A percentile compares a stretch with the other conserved stretches of the same genome.
These are phyloP conservation scores for Pythium grandisporangium DNA, from an alignment of 352 stramenopile genomes.

Conservation along the genomic window DNA sequence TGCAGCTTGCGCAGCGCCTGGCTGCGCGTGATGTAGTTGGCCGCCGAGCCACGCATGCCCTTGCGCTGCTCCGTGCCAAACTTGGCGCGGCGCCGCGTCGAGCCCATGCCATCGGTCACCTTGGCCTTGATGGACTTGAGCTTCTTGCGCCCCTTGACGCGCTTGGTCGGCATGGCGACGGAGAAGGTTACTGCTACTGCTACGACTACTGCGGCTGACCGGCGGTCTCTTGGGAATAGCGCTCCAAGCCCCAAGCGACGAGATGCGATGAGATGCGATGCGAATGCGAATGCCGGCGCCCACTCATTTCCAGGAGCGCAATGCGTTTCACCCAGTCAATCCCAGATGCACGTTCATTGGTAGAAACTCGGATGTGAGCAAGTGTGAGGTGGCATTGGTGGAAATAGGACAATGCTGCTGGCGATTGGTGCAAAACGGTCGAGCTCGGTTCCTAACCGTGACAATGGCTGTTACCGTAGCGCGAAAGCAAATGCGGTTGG, in stretches of 20 bases:
- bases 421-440: slow-evolving; percentile 1
- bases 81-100: slow-evolving; percentile 72
- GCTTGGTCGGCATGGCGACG: slow-evolving; percentile 71
- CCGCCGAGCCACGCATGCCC: slow-evolving; percentile 66
- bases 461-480: slow-evolving; percentile 5
- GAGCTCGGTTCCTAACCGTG: too few relatives aligned
- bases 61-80: slow-evolving; percentile 83
- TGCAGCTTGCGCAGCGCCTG: slow-evolving; percentile 93
- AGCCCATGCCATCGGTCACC: slow-evolving; percentile 77
- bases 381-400: slow-evolving; percentile 7
- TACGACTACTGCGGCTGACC: too few relatives aligned
- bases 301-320: slow-evolving; percentile 8
- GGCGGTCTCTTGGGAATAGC: too few relatives aligned
- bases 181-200: not conserved
- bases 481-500: too few relatives aligned
- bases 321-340: slow-evolving; percentile 26
- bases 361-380: slow-evolving; percentile 9
- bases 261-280: too few relatives aligned
- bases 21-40: slow-evolving; percentile 95
- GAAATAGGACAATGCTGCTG: slow-evolving; percentile 3
- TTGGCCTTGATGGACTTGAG: slow-evolving; percentile 88
- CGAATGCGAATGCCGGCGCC: slow-evolving; percentile 1
- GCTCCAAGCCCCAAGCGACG: too few relatives aligned
- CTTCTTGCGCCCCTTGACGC: slow-evolving; percentile 87
- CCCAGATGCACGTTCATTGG: slow-evolving; percentile 10